phyloP scores from a whole-genome alignment of 257 asterid species.

The Solanum virginianum region DNA sequence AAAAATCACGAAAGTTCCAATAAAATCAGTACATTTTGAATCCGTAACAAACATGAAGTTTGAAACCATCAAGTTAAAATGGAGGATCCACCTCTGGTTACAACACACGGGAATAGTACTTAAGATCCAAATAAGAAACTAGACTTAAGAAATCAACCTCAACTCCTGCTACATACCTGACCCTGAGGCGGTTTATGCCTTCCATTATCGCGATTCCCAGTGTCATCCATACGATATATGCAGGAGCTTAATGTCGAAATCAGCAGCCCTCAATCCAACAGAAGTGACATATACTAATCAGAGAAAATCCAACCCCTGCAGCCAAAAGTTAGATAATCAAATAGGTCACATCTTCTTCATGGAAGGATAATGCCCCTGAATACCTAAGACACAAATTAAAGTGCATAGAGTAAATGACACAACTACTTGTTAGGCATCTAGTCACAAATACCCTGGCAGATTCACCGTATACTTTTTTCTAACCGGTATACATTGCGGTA shows the following conservation, averaged over 20 bases:
- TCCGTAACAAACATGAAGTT: neutral
- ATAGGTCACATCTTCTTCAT: neutral
- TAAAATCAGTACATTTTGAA: neutral
- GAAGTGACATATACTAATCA: constrained; percentile 6
- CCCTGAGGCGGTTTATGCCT: constrained; percentile 80
- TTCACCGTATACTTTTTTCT: neutral
- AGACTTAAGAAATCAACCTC: neutral
- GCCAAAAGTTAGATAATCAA: neutral
- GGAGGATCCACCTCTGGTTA: neutral
- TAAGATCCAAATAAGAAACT: neutral
- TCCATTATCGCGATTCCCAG: constrained; percentile 78
- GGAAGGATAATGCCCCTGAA: neutral
- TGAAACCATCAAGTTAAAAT: neutral
- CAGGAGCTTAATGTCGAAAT: neutral
- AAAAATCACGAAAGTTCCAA: neutral
- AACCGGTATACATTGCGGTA: neutral
- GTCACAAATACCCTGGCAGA: neutral
- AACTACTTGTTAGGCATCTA: neutral
- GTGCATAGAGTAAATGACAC: neutral
- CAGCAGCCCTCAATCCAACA: neutral
- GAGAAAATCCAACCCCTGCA: neutral
- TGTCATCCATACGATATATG: constrained; percentile 52
- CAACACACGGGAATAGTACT: neutral
- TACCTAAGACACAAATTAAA: neutral
- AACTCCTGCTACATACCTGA: constrained; percentile 36